Base-by-base conservation (phyloP, 192 early-diverging fungal species). In the Coemansia erecta region DNA sequence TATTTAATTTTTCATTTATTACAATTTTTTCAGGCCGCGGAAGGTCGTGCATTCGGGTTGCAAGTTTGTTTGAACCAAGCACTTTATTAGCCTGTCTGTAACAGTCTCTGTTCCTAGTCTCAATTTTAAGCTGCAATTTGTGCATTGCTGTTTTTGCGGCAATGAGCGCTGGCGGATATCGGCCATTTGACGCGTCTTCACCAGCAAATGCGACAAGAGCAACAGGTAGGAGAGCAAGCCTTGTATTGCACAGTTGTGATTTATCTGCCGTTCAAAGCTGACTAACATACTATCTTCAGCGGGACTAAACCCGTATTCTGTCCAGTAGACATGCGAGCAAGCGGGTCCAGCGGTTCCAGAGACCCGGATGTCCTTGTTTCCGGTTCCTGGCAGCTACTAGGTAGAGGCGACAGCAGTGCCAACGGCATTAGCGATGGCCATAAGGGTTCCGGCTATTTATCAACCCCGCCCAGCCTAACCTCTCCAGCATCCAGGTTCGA, bases 121-220 rank as follows among this genome's bases (percentile, higher is more conserved):
- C 26, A 1, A 3, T 26, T 26, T 26, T 3, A 26, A 26, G 26
- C 4, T 26, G 26, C 4, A 26, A 45, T 45, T 45, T 45, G 5
- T 15, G 13, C 15, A 43, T 56, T 56, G 54, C 54, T 63, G 48
- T 24, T 43, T 43, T 61, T 15, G 39, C 17, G n/a, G 68, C 65
- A 51, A 77, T 77, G 74, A 64, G 69, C 41, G 74, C 68, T 61
- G 64, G 65, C 42, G 64, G 61, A 49, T 71, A 58, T 31, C 69
- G 61, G 68, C 28, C 61, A 19, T 26, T 63, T 57, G 64, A 77
- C 58, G 64, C 61, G 61, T 64, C 58, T 46, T 56, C 44, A 47
- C 41, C 45, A 23, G 42, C 58, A 43, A 49, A 56, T 44, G 60
- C 68, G 26, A 4, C 26, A 26, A 26, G 26, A 26, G 26, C 26